A percentile compares a stretch with the other conserved stretches of the same genome.
Conservation (phyloP, 2,329 filamentous ascomycete genomes). For the Nannizzia gypsea region DNA sequence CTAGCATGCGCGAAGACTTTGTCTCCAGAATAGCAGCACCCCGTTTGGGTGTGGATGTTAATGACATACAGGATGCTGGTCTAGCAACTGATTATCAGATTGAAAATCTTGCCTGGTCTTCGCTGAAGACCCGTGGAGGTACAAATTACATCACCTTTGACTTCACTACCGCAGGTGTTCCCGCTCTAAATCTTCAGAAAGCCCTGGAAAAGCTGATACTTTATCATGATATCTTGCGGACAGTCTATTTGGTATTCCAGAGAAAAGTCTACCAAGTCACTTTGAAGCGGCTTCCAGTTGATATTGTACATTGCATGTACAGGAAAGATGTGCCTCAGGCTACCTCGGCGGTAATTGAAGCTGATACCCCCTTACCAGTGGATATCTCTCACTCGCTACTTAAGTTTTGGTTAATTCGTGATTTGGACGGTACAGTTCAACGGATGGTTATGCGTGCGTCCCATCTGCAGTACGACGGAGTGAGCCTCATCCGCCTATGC, state of each 20-base stretch:
- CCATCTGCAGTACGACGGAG: conserved; percentile 53
- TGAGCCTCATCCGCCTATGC: conserved; percentile 42
- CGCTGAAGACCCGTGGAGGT: background rate
- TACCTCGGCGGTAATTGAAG: background rate
- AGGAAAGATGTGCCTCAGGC: background rate
- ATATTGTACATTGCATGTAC: background rate
- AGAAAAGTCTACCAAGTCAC: background rate
- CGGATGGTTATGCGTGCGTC: conserved; percentile 48
- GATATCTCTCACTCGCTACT: background rate
- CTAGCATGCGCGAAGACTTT: background rate
- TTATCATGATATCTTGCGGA: background rate
- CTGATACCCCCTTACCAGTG: background rate
- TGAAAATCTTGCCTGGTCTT: background rate
- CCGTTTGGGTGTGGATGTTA: background rate
- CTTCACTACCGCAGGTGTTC: background rate
- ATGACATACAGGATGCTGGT: background rate
- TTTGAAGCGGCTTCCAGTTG: background rate
- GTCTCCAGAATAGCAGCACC: background rate
- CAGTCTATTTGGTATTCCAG: background rate
- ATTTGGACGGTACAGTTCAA: background rate
- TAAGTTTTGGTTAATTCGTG: background rate
- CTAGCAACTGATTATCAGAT: background rate
- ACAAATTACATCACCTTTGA: background rate
- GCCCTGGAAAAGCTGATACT: background rate
- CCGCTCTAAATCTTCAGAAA: background rate